Percentiles rank a stretch among this genome's conserved stretches.
phyloP scores from a whole-genome alignment of 192 early-diverging fungal genomes.

The Coemansia sp. region DNA sequence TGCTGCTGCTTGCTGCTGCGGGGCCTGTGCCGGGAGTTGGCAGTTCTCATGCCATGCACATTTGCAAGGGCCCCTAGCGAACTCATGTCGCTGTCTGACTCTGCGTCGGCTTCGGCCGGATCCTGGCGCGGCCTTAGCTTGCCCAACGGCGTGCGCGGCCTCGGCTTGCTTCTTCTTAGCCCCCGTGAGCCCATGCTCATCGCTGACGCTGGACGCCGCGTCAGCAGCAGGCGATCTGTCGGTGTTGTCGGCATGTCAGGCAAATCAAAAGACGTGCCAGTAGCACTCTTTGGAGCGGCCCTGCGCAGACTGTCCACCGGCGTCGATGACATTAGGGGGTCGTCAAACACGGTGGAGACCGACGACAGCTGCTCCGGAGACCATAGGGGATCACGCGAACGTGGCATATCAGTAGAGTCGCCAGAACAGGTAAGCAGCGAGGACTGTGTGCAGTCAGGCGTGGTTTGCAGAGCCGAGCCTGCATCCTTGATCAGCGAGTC shows the following conservation, averaged over 20 bases:
- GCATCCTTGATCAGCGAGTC: slow-evolving; percentile 48
- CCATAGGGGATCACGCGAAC: background rate
- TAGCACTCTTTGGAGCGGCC: background rate
- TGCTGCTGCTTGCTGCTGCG: background rate
- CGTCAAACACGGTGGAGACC: slow-evolving; percentile 23
- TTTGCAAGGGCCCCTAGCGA: background rate
- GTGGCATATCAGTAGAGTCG: slow-evolving; percentile 9
- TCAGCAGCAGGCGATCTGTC: background rate
- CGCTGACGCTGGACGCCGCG: background rate
- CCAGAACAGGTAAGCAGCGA: slow-evolving; percentile 1
- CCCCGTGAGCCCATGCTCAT: background rate
- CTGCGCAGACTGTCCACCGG: background rate
- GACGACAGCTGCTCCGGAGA: slow-evolving; percentile 15
- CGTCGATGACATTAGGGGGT: background rate
- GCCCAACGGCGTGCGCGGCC: background rate
- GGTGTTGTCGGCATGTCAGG: too few species aligned
- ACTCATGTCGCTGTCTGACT: slow-evolving; percentile 33
- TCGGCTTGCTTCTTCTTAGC: slow-evolving; percentile 5
- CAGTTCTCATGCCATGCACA: background rate
- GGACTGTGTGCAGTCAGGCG: slow-evolving; percentile 8
- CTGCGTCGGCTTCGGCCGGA: slow-evolving; percentile 36
- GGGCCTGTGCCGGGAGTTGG: background rate
- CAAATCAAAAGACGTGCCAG: background rate
- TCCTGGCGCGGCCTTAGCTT: slow-evolving; percentile 3
- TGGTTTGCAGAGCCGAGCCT: slow-evolving; percentile 31